These are phyloP conservation scores for Diphasiastrum complanatum DNA, from an alignment of 83 land plant species.

Conservation along the genomic window DNA sequence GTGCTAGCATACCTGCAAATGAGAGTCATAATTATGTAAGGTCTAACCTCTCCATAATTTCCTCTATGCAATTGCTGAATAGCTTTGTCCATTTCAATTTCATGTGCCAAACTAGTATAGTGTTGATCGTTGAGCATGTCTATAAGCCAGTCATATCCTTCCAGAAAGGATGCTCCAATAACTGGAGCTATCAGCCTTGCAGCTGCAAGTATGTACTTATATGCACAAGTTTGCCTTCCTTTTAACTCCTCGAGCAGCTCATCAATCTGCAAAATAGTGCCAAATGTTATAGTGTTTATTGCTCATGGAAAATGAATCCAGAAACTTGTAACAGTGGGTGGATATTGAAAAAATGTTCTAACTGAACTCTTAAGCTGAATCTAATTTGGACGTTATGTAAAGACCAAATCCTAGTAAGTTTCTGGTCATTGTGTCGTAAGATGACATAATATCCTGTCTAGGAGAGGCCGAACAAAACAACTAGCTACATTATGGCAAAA, in stretches of 20 bases:
- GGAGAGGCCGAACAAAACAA: too few relatives aligned
- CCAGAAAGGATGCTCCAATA: slow-evolving; percentile 24
- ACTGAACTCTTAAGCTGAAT: too few relatives aligned
- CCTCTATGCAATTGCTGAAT: slow-evolving; percentile 31
- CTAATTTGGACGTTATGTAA: too few relatives aligned
- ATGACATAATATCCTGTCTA: too few relatives aligned
- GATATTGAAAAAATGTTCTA: too few relatives aligned
- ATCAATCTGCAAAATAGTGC: slow-evolving; percentile 32
- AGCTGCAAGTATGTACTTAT: slow-evolving; percentile 29
- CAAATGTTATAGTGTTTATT: too few relatives aligned
- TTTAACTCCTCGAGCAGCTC: slow-evolving; percentile 29
- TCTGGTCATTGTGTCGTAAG: too few relatives aligned
- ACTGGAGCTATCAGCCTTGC: slow-evolving; percentile 44
- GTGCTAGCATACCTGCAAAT: background rate
- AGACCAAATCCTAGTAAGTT: too few relatives aligned
- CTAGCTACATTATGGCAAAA: too few relatives aligned
- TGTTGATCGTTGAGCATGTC: slow-evolving; percentile 35
- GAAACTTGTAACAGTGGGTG: too few relatives aligned
- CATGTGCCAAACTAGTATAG: slow-evolving; percentile 35
- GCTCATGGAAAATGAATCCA: too few relatives aligned
- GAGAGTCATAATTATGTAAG: background rate
- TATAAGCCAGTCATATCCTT: slow-evolving; percentile 40
- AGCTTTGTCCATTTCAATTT: slow-evolving; percentile 43
- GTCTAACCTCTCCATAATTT: slow-evolving; percentile 28
- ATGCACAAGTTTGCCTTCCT: slow-evolving; percentile 27